Percentiles rank a stretch among this genome's conserved stretches.
Conservation (phyloP, 306 rosid species). For the Alnus glutinosa region DNA sequence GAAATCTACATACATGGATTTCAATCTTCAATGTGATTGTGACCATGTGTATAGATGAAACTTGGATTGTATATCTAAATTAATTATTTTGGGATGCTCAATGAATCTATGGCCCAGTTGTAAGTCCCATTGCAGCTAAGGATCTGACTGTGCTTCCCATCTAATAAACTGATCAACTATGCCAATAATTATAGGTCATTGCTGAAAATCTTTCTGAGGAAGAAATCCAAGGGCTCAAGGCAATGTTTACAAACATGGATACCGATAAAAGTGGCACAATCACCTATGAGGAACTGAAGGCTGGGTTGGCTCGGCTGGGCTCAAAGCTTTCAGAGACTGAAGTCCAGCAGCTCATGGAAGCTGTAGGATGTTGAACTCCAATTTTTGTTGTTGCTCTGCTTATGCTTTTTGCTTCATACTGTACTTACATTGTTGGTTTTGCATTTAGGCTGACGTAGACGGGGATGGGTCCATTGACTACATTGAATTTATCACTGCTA, state of each 20-base stretch:
- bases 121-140: not conserved
- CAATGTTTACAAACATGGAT: slow-evolving; percentile 83
- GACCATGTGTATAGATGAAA: not conserved
- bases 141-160: slow-evolving; percentile 10
- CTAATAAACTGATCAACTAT: slow-evolving; percentile 1
- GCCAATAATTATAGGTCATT: slow-evolving; percentile 55
- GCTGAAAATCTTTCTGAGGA: slow-evolving; percentile 87
- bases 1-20: not conserved
- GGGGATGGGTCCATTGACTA: slow-evolving; percentile 82
- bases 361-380: slow-evolving; percentile 47
- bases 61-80: not conserved
- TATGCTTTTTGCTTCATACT: not conserved
- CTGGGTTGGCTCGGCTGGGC: slow-evolving; percentile 80
- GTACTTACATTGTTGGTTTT: slow-evolving; percentile 24
- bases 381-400: not conserved
- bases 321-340: slow-evolving; percentile 79
- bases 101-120: not conserved
- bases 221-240: slow-evolving; percentile 90
- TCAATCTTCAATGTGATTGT: not conserved
- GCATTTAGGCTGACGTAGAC: slow-evolving; percentile 83
- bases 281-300: slow-evolving; percentile 75
- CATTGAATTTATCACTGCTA: slow-evolving; percentile 86
- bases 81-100: not conserved
- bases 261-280: slow-evolving; percentile 87
- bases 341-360: slow-evolving; percentile 88